Evolutionary conservation across 208 protist genomes (phyloP), one percentile per base, ranked within the genome.

Genomic region (Trypanosoma congolense): DNA sequence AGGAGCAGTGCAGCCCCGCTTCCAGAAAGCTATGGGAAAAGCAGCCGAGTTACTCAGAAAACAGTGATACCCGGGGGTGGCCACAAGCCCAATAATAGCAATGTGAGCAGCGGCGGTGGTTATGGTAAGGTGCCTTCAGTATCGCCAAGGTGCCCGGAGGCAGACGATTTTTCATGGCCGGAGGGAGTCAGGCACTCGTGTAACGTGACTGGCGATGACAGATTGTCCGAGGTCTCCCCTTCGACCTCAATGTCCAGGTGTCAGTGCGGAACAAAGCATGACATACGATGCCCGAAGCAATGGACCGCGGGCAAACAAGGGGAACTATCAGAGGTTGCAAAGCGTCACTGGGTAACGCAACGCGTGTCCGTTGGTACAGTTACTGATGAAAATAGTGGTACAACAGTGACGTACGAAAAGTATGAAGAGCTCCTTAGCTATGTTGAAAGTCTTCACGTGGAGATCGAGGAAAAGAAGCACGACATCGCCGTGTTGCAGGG

Each of bases 301-400:
- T 22, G 22, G 21, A 29, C 21, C 38, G 41, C 25, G 40, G 33
- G 19, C 35, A 40, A 30, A 56, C 5, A 29, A n/a, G 25, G 28
- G n/a, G 24, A 18, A 51, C 16, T 25, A 65, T 12, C 48, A 45
- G 21, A n/a, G 46, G 16, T n/a, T 16, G 3, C 26, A n/a, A 46
- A 3, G 65, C 31, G 46, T 2, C 49, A 55, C 3, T 60, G 54
- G n/a, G 63, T 54, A 29, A 84, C 72, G 25, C 76, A 85, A 54
- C 25, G 48, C 1, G 56, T 78, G 14, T 81, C 74, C 41, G 72
- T 82, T 35, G 77, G 64, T 10, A 86, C 75, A 25, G 64, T 90
- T 47, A 95, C 88, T 6, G 84, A 95, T 3, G 84, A 79, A 38
- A 73, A 73, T 40, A 53, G 61, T 19, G 70, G 70, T 3, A 78